Conservation (phyloP, 1,284 basidiomycete species). For the Chondrostereum purpureum region DNA sequence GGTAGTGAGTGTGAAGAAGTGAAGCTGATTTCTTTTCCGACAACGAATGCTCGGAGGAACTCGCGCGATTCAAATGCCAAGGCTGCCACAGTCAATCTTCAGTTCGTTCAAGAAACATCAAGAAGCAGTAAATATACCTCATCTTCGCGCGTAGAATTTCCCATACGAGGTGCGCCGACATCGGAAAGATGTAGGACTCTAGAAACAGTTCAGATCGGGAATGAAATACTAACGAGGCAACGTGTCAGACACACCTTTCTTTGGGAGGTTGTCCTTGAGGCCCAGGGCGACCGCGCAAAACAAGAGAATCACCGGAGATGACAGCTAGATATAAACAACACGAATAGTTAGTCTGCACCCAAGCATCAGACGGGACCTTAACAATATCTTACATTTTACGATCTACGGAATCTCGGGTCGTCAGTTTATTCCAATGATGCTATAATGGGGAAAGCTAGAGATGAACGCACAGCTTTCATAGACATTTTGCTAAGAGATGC, state of each 20-base stretch:
- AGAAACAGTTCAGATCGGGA: no score
- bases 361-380: conserved; percentile 8
- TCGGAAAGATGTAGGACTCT: conserved; percentile 87
- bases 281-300: conserved; percentile 71
- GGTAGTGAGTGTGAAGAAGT: conserved; percentile 70
- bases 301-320: conserved; percentile 83
- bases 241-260: conserved; percentile 55
- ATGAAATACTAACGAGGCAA: conserved; percentile 4
- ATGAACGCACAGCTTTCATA: conserved; percentile 57
- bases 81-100: conserved; percentile 40
- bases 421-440: conserved; percentile 1
- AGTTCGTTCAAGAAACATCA: conserved; percentile 1
- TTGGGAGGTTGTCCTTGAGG: conserved; percentile 81
- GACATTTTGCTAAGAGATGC: conserved; percentile 38
- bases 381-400: conserved; percentile 53
- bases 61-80: conserved; percentile 91
- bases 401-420: conserved; percentile 40
- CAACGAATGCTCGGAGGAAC: conserved; percentile 77
- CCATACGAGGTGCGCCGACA: conserved; percentile 74
- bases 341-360: conserved; percentile 18
- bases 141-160: conserved; percentile 76
- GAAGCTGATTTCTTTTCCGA: conserved; percentile 87
- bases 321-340: conserved; percentile 53
- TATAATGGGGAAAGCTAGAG: no score
- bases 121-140: conserved; percentile 48